phyloP scores from a whole-genome alignment of 1,139 yeast genomes.

The Yamadazyma aaseri region DNA sequence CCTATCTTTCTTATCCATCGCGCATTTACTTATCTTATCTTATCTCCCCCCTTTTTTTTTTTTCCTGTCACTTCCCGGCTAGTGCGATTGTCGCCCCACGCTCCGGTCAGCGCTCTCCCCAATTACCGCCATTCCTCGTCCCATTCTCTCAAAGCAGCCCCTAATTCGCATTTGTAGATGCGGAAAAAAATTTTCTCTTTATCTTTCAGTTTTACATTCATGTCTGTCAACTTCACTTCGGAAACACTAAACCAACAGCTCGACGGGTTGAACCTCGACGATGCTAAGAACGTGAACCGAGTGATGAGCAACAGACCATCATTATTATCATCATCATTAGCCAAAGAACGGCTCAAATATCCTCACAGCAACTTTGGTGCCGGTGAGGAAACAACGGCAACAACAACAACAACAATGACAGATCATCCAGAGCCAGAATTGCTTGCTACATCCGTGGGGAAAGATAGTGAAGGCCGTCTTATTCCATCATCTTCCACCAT shows the following conservation, averaged over 20 bases:
- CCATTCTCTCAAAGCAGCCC: slow-evolving; percentile 1
- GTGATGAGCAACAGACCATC: slow-evolving; percentile 11
- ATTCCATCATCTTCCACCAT: slow-evolving; percentile 57
- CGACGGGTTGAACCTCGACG: slow-evolving; percentile 13
- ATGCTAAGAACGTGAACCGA: slow-evolving; percentile 5
- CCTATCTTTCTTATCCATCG: no score
- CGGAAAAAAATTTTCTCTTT: background rate
- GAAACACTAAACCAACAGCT: slow-evolving; percentile 22
- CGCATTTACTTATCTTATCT: slow-evolving; percentile 7
- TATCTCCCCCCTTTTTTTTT: slow-evolving; percentile 2
- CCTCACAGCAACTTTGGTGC: background rate
- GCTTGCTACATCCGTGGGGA: slow-evolving; percentile 55
- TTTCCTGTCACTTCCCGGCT: no score
- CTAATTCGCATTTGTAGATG: background rate
- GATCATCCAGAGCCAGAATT: slow-evolving; percentile 55
- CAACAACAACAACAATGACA: background rate
- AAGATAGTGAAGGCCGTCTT: slow-evolving; percentile 46
- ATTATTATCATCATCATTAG: slow-evolving; percentile 17
- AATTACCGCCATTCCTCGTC: background rate
- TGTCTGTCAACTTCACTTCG: slow-evolving; percentile 16
- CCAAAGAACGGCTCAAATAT: slow-evolving; percentile 10
- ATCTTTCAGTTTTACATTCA: background rate
- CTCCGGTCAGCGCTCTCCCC: background rate
- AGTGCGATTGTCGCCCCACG: background rate
- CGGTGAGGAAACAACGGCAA: no score